phyloP scores from a whole-genome alignment of 257 asterid species.

The Lantana camara region DNA sequence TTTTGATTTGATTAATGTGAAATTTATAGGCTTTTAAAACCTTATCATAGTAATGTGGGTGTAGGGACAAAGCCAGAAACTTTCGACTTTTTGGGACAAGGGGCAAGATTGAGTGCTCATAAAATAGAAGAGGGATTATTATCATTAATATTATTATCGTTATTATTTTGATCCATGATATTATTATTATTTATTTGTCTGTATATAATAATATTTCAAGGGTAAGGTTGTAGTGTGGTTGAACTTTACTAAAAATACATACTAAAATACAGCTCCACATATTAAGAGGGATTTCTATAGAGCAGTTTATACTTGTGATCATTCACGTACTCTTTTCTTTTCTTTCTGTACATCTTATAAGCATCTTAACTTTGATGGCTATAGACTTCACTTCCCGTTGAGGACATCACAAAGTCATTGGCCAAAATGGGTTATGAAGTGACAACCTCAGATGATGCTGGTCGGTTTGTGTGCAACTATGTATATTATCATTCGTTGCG shows the following conservation, averaged over 20 bases:
- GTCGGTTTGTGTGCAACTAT: constrained; percentile 93
- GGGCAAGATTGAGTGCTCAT: no score
- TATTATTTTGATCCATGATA: no score
- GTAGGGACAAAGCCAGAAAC: no score
- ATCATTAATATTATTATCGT: no score
- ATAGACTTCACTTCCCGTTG: constrained; percentile 76
- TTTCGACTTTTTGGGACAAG: no score
- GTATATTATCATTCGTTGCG: constrained; percentile 94
- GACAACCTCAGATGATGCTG: constrained; percentile 85
- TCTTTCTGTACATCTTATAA: not conserved
- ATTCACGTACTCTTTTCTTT: not conserved
- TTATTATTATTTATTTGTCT: no score
- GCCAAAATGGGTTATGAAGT: constrained; percentile 90
- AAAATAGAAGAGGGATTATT: no score
- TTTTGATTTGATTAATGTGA: not conserved
- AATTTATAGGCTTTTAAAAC: not conserved
- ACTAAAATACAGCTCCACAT: no score
- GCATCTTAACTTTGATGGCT: constrained; percentile 1
- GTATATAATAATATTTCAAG: no score
- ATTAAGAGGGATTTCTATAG: not conserved
- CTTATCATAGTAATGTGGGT: no score
- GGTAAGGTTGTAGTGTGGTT: no score
- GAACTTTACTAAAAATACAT: no score
- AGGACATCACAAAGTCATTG: constrained; percentile 60
- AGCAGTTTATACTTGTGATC: not conserved